These are phyloP conservation scores for Podila verticillata DNA, from an alignment of 192 early-diverging fungal species.

Conservation along the genomic window DNA sequence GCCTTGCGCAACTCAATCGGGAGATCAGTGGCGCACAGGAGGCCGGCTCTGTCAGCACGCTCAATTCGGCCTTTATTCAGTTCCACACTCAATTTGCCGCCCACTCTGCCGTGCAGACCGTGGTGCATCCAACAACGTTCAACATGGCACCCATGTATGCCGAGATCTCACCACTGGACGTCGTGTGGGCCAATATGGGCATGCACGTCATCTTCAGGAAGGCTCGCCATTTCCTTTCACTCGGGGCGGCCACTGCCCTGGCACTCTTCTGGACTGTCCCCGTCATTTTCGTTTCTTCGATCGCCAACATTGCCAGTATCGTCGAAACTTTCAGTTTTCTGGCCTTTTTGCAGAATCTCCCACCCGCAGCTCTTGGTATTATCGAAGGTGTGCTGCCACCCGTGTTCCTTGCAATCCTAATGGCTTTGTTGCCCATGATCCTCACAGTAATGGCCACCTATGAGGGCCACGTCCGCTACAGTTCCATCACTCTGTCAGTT, in stretches of 20 bases:
- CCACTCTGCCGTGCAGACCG: slow-evolving; percentile 78
- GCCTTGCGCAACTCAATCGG: slow-evolving; percentile 57
- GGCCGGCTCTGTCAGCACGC: slow-evolving; percentile 23
- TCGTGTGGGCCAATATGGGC: slow-evolving; percentile 86
- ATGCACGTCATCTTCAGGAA: slow-evolving; percentile 61
- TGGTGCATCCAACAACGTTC: slow-evolving; percentile 69
- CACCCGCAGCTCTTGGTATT: slow-evolving; percentile 38
- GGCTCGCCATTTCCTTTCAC: slow-evolving; percentile 63
- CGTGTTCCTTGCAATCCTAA: slow-evolving; percentile 71
- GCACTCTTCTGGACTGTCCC: slow-evolving; percentile 80
- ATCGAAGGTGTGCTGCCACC: slow-evolving; percentile 84
- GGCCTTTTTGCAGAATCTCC: slow-evolving; percentile 35
- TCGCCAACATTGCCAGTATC: slow-evolving; percentile 61
- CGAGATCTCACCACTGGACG: slow-evolving; percentile 74
- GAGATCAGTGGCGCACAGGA: slow-evolving; percentile 54
- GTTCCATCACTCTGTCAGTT: slow-evolving; percentile 69
- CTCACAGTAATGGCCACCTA: slow-evolving; percentile 60
- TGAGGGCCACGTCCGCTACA: slow-evolving; percentile 53
- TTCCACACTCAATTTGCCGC: slow-evolving; percentile 80
- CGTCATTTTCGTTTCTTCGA: slow-evolving; percentile 55
- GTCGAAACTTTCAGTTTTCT: slow-evolving; percentile 52
- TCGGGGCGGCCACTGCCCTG: slow-evolving; percentile 62
- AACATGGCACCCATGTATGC: slow-evolving; percentile 72
- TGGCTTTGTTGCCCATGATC: slow-evolving; percentile 71
- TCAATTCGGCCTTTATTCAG: slow-evolving; percentile 83